Conservation (phyloP, 2,329 filamentous ascomycete genomes). For the Venturia asperata region DNA sequence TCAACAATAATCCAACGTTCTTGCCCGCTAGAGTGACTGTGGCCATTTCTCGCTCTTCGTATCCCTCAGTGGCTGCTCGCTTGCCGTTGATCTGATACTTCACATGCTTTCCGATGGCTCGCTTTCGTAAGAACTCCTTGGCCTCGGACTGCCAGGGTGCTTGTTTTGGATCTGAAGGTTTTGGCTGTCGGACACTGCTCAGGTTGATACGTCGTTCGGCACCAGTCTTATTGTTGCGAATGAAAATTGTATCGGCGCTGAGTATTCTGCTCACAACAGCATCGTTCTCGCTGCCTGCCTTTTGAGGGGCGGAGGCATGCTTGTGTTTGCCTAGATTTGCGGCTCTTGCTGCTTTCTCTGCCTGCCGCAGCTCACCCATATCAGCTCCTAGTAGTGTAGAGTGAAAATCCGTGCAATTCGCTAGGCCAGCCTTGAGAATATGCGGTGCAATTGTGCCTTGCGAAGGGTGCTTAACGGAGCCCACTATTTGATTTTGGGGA, state of each 20-base stretch:
- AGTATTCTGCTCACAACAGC: constrained; percentile 79
- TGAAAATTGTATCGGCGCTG: constrained; percentile 79
- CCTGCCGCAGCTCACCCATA: constrained; percentile 77
- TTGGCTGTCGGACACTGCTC: constrained; percentile 90
- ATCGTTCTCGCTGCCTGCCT: constrained; percentile 58
- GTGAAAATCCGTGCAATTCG: constrained; percentile 91
- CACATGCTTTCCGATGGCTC: constrained; percentile 91
- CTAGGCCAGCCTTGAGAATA: constrained; percentile 79
- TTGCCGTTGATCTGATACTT: constrained; percentile 83
- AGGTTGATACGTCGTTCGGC: constrained; percentile 84
- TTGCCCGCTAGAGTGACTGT: constrained; percentile 77
- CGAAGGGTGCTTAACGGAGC: constrained; percentile 70
- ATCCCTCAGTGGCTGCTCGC: constrained; percentile 81
- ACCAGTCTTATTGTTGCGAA: constrained; percentile 78
- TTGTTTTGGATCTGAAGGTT: constrained; percentile 77
- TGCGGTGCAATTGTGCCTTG: constrained; percentile 90
- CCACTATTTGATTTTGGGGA: constrained; percentile 86
- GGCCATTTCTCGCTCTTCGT: constrained; percentile 89
- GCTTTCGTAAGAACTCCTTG: constrained; percentile 92
- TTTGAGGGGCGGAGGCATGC: constrained; percentile 59
- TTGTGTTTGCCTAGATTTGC: constrained; percentile 74
- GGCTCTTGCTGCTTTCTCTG: constrained; percentile 78
- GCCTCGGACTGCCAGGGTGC: constrained; percentile 85
- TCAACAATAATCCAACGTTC: constrained; percentile 75
- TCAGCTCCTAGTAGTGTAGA: constrained; percentile 82